Percentiles rank a stretch among this genome's conserved stretches.
Conservation (phyloP, 225 moss, liverwort and hornwort species). For the Climacium dendroides region DNA sequence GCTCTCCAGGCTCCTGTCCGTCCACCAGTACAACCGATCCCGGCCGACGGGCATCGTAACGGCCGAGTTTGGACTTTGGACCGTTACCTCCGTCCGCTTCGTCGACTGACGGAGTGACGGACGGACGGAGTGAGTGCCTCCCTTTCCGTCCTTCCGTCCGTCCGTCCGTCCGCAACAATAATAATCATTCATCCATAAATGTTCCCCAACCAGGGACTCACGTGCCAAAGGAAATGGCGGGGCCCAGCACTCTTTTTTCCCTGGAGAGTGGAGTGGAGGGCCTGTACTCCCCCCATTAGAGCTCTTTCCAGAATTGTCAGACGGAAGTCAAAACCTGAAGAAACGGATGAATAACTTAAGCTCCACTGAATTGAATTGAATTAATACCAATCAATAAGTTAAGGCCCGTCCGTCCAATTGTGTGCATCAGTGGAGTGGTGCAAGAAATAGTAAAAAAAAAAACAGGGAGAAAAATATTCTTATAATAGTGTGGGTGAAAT, state of each 20-base stretch:
- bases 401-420: too few species aligned
- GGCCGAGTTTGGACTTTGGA: not conserved
- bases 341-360: not conserved
- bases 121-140: too few species aligned
- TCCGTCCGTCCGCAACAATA: not conserved
- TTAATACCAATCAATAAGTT: not conserved
- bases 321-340: not conserved
- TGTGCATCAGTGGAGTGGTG: not conserved
- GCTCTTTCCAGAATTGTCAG: not conserved
- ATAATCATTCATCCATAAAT: not conserved
- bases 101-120: too few species aligned
- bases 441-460: too few species aligned
- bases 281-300: not conserved
- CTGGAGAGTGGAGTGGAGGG: too few species aligned
- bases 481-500: not conserved
- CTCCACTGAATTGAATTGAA: too few species aligned
- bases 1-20: not conserved
- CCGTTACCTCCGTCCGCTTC: not conserved
- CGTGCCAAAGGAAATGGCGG: slow-evolving; percentile 2
- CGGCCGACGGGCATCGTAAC: slow-evolving; percentile 5
- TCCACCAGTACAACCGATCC: not conserved
- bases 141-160: too few species aligned
- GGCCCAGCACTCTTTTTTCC: not conserved
- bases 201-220: not conserved
- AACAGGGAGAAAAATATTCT: too few species aligned